Conservation (phyloP, 306 rosid species). For the Senna tora region DNA sequence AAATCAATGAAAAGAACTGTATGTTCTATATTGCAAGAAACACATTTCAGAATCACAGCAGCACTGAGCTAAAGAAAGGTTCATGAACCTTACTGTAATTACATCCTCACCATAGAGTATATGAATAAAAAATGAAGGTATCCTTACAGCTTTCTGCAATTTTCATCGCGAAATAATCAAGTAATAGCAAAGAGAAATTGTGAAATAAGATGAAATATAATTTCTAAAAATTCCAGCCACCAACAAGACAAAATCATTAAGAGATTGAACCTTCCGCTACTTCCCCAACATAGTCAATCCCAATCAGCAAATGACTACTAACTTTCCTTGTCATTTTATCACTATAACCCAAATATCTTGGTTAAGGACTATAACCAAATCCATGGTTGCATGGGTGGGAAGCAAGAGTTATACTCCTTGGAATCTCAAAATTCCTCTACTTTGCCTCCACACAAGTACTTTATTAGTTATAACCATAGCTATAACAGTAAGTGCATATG, state of each 20-base stretch:
- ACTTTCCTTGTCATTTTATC: not conserved
- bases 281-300: not conserved
- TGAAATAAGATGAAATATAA: not conserved
- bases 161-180: not conserved
- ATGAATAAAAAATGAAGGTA: not conserved
- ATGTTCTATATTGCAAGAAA: not conserved
- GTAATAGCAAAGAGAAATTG: not conserved
- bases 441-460: not conserved
- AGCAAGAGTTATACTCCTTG: not conserved
- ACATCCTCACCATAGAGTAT: not conserved
- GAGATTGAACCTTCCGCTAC: not conserved
- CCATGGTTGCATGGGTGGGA: not conserved
- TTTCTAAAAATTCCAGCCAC: not conserved
- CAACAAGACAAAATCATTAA: not conserved
- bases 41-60: not conserved
- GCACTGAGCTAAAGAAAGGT: too few species aligned
- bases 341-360: not conserved
- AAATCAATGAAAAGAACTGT: not conserved
- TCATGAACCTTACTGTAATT: too few species aligned
- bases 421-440: not conserved
- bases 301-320: not conserved
- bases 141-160: not conserved
- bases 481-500: not conserved
- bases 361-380: not conserved
- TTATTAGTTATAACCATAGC: not conserved